Base-by-base conservation (phyloP, 768 basidiomycete species). In the Tulasnella sp. region DNA sequence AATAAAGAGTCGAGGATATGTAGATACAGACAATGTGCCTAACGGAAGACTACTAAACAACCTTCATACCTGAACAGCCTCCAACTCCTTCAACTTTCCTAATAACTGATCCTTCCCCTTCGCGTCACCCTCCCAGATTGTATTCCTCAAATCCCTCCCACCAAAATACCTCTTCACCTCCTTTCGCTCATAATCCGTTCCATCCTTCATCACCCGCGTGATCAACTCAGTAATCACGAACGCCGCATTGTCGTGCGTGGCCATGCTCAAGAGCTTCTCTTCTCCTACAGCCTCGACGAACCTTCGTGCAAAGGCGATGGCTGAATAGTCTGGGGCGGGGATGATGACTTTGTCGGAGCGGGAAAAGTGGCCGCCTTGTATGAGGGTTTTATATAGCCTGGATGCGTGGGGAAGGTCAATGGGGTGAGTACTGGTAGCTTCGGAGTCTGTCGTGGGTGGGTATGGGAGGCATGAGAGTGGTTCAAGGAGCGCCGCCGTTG, bases 341-440 rank as follows among this genome's bases (percentile, higher is more conserved):
- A 78, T 76, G 38, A 93, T 73, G 2, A 76, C 62, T 21, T 76
- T 75, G 2, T 80, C 77, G 0, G 77, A 68, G 30, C 81, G 83
- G 61, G 81, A 82, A 71, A 83, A 96, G 68, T 93, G 91, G 0
- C 92, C 92, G 4, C 92, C 92, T 67, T 93, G 90, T 1, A 96
- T 76, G 4, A 96, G 80, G 4, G 82, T 82, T 69, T 96, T 96
- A 77, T 90, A 93, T 50, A 92, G 67, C 42, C 92, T 78, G 2
- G 87, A 84, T 0, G 84, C 80, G 65, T 91, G 89, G 1, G 90
- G 80, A 11, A 92, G 76, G 66, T 93, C 85, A 60, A 93, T 84
- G 15, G 79, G 78, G 70, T 92, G 88, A 0, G 78, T 76, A 10
- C 68, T 68, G 10, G 73, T 60, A 0, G 73, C 59, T 52, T 82